A percentile compares a stretch with the other conserved stretches of the same genome.
Conservation (phyloP, 129 eudicot species). For the Centrapalus pauciflorus region DNA sequence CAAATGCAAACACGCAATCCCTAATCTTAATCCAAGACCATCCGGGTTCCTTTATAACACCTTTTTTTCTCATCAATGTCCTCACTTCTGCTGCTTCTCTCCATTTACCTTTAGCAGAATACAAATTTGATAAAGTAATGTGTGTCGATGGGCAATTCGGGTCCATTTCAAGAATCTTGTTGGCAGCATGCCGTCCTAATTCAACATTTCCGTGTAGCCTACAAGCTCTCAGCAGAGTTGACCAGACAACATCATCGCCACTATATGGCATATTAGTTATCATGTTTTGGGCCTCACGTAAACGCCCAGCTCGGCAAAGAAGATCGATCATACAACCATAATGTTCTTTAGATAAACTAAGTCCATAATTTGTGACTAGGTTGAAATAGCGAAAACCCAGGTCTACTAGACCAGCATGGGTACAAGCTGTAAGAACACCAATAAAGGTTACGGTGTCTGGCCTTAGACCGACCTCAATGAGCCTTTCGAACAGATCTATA, state of each 20-base stretch:
- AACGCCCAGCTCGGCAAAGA: conserved; percentile 75
- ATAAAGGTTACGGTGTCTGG: conserved; percentile 84
- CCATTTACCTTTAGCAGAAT: conserved; percentile 71
- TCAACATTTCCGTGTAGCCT: conserved; percentile 64
- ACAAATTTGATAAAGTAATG: conserved; percentile 68
- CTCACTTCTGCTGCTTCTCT: conserved; percentile 71
- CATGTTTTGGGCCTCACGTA: conserved; percentile 78
- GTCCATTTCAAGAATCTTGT: conserved; percentile 46
- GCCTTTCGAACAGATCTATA: conserved; percentile 53
- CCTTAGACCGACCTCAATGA: conserved; percentile 40
- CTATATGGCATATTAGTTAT: conserved; percentile 59
- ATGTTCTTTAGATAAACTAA: conserved; percentile 65
- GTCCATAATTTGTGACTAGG: conserved; percentile 38
- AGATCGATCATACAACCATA: conserved; percentile 97
- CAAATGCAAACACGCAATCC: conserved; percentile 61
- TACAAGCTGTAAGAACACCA: conserved; percentile 87
- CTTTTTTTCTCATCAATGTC: conserved; percentile 69
- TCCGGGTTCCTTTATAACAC: conserved; percentile 81
- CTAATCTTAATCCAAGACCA: conserved; percentile 84
- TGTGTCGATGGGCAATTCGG: conserved; percentile 79
- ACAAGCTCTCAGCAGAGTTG: conserved; percentile 74
- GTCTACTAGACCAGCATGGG: conserved; percentile 79
- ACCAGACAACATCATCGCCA: conserved; percentile 84
- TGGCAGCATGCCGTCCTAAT: conserved; percentile 58
- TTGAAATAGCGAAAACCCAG: conserved; percentile 65